These are phyloP conservation scores for Podospora pseudopauciseta DNA, from an alignment of 495 filamentous ascomycete genomes.

Conservation along the genomic window DNA sequence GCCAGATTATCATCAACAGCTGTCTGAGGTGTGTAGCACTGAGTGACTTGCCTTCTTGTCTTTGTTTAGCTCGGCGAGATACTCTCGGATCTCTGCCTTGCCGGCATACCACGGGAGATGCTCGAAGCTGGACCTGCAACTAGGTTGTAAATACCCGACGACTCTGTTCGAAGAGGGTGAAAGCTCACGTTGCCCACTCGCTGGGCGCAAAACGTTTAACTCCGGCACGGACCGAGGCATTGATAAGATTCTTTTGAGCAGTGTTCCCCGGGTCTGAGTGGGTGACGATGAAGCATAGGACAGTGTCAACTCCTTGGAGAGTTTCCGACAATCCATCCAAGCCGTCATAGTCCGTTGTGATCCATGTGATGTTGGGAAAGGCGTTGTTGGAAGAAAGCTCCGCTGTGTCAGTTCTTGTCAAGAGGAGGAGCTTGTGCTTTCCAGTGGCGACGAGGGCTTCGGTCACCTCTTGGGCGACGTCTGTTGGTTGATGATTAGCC, in stretches of 20 bases:
- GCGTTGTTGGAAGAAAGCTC: neutral
- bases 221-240: slow-evolving; percentile 49
- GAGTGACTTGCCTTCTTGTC: slow-evolving; percentile 7
- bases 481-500: slow-evolving; percentile 27
- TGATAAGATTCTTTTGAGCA: slow-evolving; percentile 46
- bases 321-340: slow-evolving; percentile 30
- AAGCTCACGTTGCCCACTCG: slow-evolving; percentile 33
- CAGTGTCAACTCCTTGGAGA: slow-evolving; percentile 48
- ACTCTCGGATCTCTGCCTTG: slow-evolving; percentile 45
- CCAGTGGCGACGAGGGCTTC: slow-evolving; percentile 48
- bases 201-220: slow-evolving; percentile 54
- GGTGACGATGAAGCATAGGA: slow-evolving; percentile 50
- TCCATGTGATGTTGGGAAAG: slow-evolving; percentile 27
- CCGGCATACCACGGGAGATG: slow-evolving; percentile 46
- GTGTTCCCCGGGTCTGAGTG: slow-evolving; percentile 33
- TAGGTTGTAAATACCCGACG: neutral
- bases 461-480: slow-evolving; percentile 51
- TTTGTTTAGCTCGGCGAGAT: slow-evolving; percentile 36
- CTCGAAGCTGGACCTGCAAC: slow-evolving; percentile 17
- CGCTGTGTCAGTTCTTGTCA: slow-evolving; percentile 43
- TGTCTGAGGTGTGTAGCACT: neutral
- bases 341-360: slow-evolving; percentile 44
- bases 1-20: neutral
- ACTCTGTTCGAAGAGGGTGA: neutral
- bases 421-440: slow-evolving; percentile 51